Evolutionary conservation across 352 stramenopile genomes (phyloP), one percentile per base, ranked within the genome.

Genomic region (Phytopythium litorale): DNA sequence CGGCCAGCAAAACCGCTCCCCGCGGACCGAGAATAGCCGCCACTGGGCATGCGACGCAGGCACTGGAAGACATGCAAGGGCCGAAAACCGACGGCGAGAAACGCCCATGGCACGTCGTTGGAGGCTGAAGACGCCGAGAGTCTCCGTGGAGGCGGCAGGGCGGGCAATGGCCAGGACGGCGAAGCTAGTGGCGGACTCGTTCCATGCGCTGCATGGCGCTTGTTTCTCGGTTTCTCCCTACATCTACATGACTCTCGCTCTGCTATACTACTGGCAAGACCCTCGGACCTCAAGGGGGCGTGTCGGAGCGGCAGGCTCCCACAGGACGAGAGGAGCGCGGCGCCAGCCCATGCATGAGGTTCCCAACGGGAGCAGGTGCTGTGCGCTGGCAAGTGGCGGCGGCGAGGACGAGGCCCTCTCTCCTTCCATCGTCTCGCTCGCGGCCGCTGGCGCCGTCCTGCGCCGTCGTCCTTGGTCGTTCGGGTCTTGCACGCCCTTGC

Each of bases 391-490:
- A 51, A 21, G 45, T 18, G 21, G n/a, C 45, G 45, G 45, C 45
- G 7, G 45, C 11, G 11, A 51, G 21, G 42, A 49, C 19, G 42
- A 49, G 19, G 7, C 9, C 16, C 35, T 40, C 12, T 16, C 12
- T 16, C n/a, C 16, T 19, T 49, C 40, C 40, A 21, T n/a, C 40
- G 37, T 33, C 53, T 46, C 38, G 49, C 25, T 55, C 28, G 25
- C 49, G 12, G 11, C 30, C 49, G 49, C 49, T 25, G 3, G 42
- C 53, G 37, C 49, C 57, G 60, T 28, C 38, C 37, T 67, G 66
- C 55, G 28, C 58, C 51, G 58, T 61, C 62, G 56, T 68, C 19
- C 45, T 60, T 67, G 50, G 25, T 52, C 25, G 49, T 43, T 15
- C 16, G 5, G 30, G 28, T 23, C 32, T 58, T 49, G 42, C 19